phyloP scores from a whole-genome alignment of 352 stramenopile genomes.

The Detonula confervacea region DNA sequence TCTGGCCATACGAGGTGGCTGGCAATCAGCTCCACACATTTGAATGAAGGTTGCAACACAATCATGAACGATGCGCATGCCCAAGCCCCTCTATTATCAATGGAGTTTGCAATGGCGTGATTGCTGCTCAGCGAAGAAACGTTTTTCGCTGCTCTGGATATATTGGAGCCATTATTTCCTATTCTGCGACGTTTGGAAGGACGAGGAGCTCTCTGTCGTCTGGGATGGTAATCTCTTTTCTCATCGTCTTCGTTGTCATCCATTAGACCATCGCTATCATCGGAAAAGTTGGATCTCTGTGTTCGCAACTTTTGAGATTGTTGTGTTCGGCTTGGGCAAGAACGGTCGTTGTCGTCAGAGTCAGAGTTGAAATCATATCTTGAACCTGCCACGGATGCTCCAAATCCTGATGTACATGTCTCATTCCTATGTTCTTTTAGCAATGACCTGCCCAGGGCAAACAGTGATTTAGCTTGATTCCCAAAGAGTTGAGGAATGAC shows the following conservation, averaged over 20 bases:
- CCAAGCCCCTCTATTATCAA: conserved; percentile 54
- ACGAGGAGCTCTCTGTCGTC: conserved; percentile 26
- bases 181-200: conserved; percentile 49
- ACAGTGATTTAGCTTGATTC: conserved; percentile 52
- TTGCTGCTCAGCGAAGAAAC: background rate
- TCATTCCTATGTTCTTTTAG: conserved; percentile 52
- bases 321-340: conserved; percentile 19
- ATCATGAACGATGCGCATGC: conserved; percentile 58
- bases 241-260: conserved; percentile 39
- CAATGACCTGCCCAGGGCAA: conserved; percentile 36
- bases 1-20: conserved; percentile 64
- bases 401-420: conserved; percentile 24
- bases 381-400: background rate
- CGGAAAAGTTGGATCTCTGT: conserved; percentile 31
- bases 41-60: conserved; percentile 51
- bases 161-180: conserved; percentile 14
- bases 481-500: conserved; percentile 35
- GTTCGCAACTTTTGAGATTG: conserved; percentile 18
- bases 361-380: conserved; percentile 35
- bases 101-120: conserved; percentile 7
- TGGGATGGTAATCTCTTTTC: conserved; percentile 21
- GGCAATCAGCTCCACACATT: conserved; percentile 57
- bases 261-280: conserved; percentile 59
- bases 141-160: conserved; percentile 18
- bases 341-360: conserved; percentile 40